These are phyloP conservation scores for Cavenderia fasciculata DNA, from an alignment of 78 protist genomes.

Conservation along the genomic window DNA sequence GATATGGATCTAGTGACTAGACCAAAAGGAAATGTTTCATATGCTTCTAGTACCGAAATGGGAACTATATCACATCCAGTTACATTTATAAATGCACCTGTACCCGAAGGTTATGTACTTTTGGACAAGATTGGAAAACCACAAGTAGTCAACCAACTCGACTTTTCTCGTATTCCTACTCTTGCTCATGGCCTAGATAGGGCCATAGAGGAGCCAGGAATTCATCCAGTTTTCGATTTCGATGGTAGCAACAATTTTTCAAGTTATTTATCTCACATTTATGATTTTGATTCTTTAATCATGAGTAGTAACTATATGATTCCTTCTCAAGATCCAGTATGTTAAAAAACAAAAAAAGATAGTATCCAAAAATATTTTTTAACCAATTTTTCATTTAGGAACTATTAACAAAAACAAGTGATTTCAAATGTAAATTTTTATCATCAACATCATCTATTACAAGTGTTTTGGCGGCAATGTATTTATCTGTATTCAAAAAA, in stretches of 20 bases:
- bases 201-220: neutral
- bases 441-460: conserved; percentile 65
- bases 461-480: conserved; percentile 9
- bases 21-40: too few species aligned
- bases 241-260: conserved; percentile 25
- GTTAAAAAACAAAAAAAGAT: neutral
- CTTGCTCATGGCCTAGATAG: conserved; percentile 43
- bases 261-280: conserved; percentile 26
- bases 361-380: neutral
- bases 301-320: conserved; percentile 7
- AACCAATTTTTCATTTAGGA: neutral
- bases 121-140: neutral
- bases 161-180: conserved; percentile 8
- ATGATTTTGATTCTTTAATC: conserved; percentile 35
- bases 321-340: conserved; percentile 54
- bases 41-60: too few species aligned
- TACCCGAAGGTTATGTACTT: too few species aligned
- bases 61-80: too few species aligned
- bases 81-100: too few species aligned
- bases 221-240: conserved; percentile 18
- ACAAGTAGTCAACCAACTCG: neutral
- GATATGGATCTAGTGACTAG: too few species aligned
- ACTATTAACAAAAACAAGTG: neutral
- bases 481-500: conserved; percentile 7
- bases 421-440: conserved; percentile 2